Percentiles rank a stretch among this genome's conserved stretches.
Conservation (phyloP, 2,329 filamentous ascomycete genomes). For the Cytospora piceicola region DNA sequence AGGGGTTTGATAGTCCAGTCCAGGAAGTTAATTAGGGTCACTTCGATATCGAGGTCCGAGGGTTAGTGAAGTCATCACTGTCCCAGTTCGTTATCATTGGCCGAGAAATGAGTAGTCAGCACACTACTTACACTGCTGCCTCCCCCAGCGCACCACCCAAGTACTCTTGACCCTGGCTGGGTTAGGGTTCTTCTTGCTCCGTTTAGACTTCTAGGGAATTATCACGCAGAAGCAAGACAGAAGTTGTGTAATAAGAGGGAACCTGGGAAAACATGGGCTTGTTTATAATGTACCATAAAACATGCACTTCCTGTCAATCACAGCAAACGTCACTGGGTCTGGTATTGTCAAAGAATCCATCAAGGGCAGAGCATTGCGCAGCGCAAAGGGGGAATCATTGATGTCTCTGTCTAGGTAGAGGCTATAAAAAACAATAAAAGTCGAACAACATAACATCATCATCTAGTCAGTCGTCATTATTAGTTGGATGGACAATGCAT, state of each 20-base stretch:
- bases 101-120: too few relatives aligned
- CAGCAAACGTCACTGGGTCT: too few relatives aligned
- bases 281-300: neutral
- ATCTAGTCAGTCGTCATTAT: slow-evolving; percentile 27
- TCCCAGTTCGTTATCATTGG: neutral
- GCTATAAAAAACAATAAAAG: slow-evolving; percentile 12
- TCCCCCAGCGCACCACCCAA: too few relatives aligned
- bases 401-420: slow-evolving; percentile 30
- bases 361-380: neutral
- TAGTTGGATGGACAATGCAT: slow-evolving; percentile 11
- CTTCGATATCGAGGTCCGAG: neutral
- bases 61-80: neutral
- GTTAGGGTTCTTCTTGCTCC: too few relatives aligned
- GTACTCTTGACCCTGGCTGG: too few relatives aligned
- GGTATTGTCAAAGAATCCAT: neutral
- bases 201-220: too few relatives aligned
- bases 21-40: too few relatives aligned
- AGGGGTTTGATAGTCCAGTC: neutral
- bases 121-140: too few relatives aligned
- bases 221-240: too few relatives aligned
- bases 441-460: slow-evolving; percentile 21
- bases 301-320: neutral
- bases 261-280: neutral
- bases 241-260: too few relatives aligned
- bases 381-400: slow-evolving; percentile 32